Evolutionary conservation across 345 rosid genomes (phyloP).

Genomic region (Moricandia moricandioides): DNA sequence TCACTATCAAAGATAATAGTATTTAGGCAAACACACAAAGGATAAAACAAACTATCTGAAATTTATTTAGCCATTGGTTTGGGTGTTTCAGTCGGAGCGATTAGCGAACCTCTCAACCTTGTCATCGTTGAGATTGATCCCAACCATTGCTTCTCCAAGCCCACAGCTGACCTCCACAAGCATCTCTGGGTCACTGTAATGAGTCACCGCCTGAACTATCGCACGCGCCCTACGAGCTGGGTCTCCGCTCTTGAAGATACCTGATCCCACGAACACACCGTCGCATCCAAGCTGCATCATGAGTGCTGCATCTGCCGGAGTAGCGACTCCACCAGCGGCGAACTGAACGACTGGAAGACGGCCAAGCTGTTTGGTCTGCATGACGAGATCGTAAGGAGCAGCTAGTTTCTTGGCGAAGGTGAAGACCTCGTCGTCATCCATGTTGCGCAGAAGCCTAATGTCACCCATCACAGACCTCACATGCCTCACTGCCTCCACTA

Average conservation of each 20-base stretch:
- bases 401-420: constrained; percentile 69
- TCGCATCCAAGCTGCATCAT: constrained; percentile 89
- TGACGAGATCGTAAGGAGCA: constrained; percentile 66
- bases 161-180: constrained; percentile 74
- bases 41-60: too few relatives aligned
- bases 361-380: constrained; percentile 81
- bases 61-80: too few relatives aligned
- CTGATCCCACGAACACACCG: constrained; percentile 71
- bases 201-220: constrained; percentile 73
- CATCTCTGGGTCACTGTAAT: constrained; percentile 68
- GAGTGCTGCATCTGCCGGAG: constrained; percentile 77
- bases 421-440: constrained; percentile 92
- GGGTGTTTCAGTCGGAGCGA: constrained; percentile 58
- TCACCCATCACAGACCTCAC: constrained; percentile 88
- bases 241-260: constrained; percentile 73
- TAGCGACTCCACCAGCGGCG: constrained; percentile 78
- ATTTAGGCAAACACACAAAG: too few relatives aligned
- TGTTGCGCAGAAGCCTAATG: constrained; percentile 66
- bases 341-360: constrained; percentile 73
- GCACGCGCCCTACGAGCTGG: constrained; percentile 70
- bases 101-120: constrained; percentile 74
- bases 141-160: constrained; percentile 77
- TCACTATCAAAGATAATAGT: too few relatives aligned
- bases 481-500: constrained; percentile 81
- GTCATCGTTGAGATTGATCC: constrained; percentile 57